A percentile compares a stretch with the other conserved stretches of the same genome.
phyloP scores from a whole-genome alignment of 1,284 basidiomycete species.

The Cutaneotrichosporon spelunceum region DNA sequence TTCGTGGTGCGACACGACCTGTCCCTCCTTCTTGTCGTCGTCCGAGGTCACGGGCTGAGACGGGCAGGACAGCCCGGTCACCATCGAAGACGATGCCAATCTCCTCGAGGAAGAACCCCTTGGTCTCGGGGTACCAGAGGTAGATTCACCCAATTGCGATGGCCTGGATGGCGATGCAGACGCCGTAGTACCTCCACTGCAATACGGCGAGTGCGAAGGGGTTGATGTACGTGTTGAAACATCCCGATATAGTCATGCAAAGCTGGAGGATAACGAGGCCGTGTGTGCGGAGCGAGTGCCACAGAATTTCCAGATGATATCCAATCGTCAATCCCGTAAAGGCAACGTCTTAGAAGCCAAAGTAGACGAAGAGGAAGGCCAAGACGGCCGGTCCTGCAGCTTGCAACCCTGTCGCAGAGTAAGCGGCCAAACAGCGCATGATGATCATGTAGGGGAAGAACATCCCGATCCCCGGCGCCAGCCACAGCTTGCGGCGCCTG shows the following conservation, averaged over 20 bases:
- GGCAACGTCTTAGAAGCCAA: constrained; percentile 25
- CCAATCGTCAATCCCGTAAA: constrained; percentile 56
- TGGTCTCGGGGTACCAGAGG: constrained; percentile 43
- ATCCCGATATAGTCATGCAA: constrained; percentile 2
- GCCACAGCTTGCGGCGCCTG: constrained; percentile 29
- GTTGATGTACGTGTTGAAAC: constrained; percentile 12
- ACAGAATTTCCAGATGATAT: constrained; percentile 45
- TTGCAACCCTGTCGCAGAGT: constrained; percentile 21
- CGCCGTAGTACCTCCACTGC: constrained; percentile 25
- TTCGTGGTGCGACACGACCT: neutral
- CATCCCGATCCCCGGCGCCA: constrained; percentile 22
- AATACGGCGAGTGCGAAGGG: constrained; percentile 14
- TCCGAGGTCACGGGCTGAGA: neutral
- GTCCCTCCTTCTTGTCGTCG: neutral
- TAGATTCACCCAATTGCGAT: constrained; percentile 27
- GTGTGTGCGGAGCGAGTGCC: constrained; percentile 28
- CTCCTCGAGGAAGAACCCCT: constrained; percentile 36
- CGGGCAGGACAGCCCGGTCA: neutral
- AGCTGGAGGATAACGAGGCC: constrained; percentile 26
- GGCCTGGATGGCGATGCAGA: constrained; percentile 36
- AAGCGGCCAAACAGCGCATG: constrained; percentile 19
- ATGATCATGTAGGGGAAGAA: constrained; percentile 25
- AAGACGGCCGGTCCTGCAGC: constrained; percentile 27
- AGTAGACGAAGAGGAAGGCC: constrained; percentile 26
- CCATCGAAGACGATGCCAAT: constrained; percentile 32